These are phyloP conservation scores for Penicillium frequentans DNA, from an alignment of 2,329 filamentous ascomycete genomes.

Conservation along the genomic window DNA sequence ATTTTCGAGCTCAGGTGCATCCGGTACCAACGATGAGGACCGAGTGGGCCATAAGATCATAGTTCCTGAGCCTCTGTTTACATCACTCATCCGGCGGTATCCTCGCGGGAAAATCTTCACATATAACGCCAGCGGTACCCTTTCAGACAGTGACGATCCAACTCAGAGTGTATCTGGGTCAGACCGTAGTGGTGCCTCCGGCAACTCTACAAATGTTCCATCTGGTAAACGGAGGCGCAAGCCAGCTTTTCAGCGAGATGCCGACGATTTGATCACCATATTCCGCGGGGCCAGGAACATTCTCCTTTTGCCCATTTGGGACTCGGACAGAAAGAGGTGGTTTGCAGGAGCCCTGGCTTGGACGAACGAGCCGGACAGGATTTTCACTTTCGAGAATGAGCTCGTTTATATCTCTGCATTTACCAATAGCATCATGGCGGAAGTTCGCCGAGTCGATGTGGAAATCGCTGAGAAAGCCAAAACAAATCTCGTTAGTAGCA, in stretches of 20 bases:
- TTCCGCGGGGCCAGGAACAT: slow-evolving; percentile 26
- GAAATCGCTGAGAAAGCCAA: slow-evolving; percentile 32
- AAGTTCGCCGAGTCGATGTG: slow-evolving; percentile 29
- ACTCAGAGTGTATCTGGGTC: not conserved
- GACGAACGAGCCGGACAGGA: slow-evolving; percentile 26
- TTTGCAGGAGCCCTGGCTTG: slow-evolving; percentile 29
- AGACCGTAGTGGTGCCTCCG: not conserved
- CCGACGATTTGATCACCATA: slow-evolving; percentile 20
- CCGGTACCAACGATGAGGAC: slow-evolving; percentile 15
- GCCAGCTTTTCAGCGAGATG: slow-evolving; percentile 16
- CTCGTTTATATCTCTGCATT: slow-evolving; percentile 28
- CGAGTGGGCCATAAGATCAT: slow-evolving; percentile 10
- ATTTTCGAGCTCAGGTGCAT: slow-evolving; percentile 16
- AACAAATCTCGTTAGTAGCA: slow-evolving; percentile 30
- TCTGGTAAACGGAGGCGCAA: slow-evolving; percentile 15
- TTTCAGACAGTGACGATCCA: slow-evolving; percentile 25
- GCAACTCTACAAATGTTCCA: not conserved
- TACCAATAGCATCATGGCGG: slow-evolving; percentile 33
- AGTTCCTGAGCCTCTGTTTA: slow-evolving; percentile 21
- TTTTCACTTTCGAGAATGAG: slow-evolving; percentile 28
- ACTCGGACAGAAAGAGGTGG: slow-evolving; percentile 25
- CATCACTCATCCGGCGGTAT: slow-evolving; percentile 22
- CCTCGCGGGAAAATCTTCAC: slow-evolving; percentile 30
- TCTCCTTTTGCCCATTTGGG: slow-evolving; percentile 32
- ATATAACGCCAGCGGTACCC: slow-evolving; percentile 20